Evolutionary conservation across 495 filamentous ascomycete species (phyloP), one percentile per base, ranked within the genome.

Genomic region (Thermothielavioides terrestris): DNA sequence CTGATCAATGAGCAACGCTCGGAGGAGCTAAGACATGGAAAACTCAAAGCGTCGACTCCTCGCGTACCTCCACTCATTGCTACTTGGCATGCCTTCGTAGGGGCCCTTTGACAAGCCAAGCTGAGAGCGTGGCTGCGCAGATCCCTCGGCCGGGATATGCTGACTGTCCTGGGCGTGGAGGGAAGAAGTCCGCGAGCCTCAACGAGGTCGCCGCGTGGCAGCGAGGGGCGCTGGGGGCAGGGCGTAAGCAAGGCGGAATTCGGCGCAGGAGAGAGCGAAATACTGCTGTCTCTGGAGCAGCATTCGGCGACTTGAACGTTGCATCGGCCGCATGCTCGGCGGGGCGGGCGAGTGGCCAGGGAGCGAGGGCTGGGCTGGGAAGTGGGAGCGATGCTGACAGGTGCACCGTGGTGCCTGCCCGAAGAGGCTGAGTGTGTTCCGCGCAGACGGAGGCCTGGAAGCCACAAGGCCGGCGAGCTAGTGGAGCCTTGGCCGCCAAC

Each of bases 261-360:
- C 44, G 44, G 25, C 23, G 45, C 23, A 38, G 50, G 12, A 25
- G 25, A 28, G 28, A 34, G 42, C 14, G 20, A 23, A 43, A 30
- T 22, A 27, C 40, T 50, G 52, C 46, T 40, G 42, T 34, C 39
- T 46, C 30, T 15, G 12, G 20, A 17, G 34, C 32, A 49, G 39
- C 45, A 38, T 26, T 34, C 37, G 27, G 28, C 18, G 28, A 38
- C 27, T 26, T 45, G 42, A 46, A 30, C 23, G 52, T 55, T 46
- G 36, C 52, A 55, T 42, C 27, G n/a, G n/a, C n/a, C n/a, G n/a
- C n/a, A n/a, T n/a, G n/a, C 34, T 39, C 17, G 47, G 53, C 47
- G 42, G 53, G 47, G 26, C 17, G 28, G 42, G 20, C 35, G 39
- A 43, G 44, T 43, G 44, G 51, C 23, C 44, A 42, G 32, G 12